Conservation (phyloP, 2,329 filamentous ascomycete species). For the Epichloe elymi region DNA sequence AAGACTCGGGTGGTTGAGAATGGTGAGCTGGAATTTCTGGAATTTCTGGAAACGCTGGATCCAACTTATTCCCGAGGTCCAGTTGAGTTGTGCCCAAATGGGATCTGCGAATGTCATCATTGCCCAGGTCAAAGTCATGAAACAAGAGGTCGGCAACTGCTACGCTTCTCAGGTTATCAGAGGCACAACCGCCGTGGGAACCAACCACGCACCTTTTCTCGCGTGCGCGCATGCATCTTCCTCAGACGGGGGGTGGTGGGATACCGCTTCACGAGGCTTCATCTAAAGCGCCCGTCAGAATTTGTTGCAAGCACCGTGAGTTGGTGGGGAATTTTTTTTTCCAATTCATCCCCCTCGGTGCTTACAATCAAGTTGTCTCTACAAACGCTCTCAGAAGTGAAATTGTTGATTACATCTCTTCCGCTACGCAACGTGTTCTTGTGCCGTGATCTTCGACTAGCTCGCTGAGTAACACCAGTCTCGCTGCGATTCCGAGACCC, state of each 20-base stretch:
- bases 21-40: no score
- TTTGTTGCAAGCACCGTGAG: neutral
- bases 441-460: neutral
- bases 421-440: slow-evolving; percentile 21
- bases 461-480: neutral
- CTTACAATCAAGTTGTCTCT: slow-evolving; percentile 4
- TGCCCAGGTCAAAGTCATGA: slow-evolving; percentile 2
- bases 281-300: slow-evolving; percentile 1
- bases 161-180: neutral
- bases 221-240: neutral
- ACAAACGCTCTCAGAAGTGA: slow-evolving; percentile 27
- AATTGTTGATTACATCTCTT: slow-evolving; percentile 40
- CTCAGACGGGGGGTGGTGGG: neutral
- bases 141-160: slow-evolving; percentile 2
- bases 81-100: neutral
- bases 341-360: neutral
- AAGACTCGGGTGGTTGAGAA: neutral
- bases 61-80: neutral
- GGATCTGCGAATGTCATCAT: neutral
- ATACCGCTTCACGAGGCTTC: neutral
- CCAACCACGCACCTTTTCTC: neutral
- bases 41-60: neutral
- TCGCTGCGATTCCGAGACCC: neutral
- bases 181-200: neutral
- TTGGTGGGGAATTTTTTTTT: no score